Evolutionary conservation across 2,329 filamentous ascomycete species (phyloP), one percentile per base, ranked within the genome.

Genomic region (Arachnopeziza araneosa): DNA sequence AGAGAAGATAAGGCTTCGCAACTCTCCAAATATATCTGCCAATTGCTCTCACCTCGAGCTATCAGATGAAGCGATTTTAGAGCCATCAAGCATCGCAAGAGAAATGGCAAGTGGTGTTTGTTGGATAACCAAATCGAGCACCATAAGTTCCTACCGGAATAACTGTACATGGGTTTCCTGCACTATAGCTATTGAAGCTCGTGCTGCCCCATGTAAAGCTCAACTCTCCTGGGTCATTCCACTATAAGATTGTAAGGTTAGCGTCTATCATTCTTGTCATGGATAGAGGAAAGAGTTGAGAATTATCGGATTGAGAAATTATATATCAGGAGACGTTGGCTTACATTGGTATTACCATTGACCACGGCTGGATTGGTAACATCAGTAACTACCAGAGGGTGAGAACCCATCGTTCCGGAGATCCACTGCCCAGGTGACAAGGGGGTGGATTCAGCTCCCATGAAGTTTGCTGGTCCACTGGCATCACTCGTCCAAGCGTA

Each of bases 311-410:
- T 54, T 23, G 14, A 23, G 19, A 24, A 3, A 23, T 6, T 22
- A 23, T 8, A 23, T 19, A 23, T n/a, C n/a, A 9, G 26, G 9
- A 30, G 26, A 30, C 9, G 26, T 9, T 30, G 21, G 24, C 58
- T 54, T 60, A 60, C 58, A 36, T 56, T 32, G 32, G 50, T 36
- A 50, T 12, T 24, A 24, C 58, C 58, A 50, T 60, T 54, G 12
- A 60, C 54, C 4, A 60, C 24, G 55, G 56, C 60, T 1, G 64
- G 62, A 32, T 64, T 63, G 8, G 53, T 57, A 17, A 61, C 54
- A 54, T 66, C 59, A 5, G 52, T 58, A 26, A 60, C 57, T 6
- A 56, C 23, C 2, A 66, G 24, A 4, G 52, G 17, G 6, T 63
- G 50, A 12, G 62, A 63, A 17, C 64, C 64, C 19, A 65, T 55